phyloP scores from a whole-genome alignment of 2,329 filamentous ascomycete species.

The Aspergillus novoparasiticus region DNA sequence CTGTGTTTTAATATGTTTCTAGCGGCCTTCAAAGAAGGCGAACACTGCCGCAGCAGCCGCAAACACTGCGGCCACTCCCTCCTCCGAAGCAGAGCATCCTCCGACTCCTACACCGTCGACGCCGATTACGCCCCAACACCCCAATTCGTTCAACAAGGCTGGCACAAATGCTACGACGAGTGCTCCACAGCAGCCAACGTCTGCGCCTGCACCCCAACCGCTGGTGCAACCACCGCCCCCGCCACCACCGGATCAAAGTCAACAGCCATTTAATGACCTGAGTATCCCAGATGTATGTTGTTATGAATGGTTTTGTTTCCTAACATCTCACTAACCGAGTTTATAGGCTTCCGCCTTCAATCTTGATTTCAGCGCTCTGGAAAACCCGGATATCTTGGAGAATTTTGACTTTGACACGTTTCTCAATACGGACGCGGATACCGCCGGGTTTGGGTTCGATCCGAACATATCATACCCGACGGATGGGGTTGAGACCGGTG shows the following conservation, averaged over 20 bases:
- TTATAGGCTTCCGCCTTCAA: conserved; percentile 38
- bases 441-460: conserved; percentile 47
- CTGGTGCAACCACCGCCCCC: conserved; percentile 29
- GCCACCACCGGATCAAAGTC: conserved; percentile 33
- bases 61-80: conserved; percentile 46
- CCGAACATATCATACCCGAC: conserved; percentile 41
- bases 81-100: conserved; percentile 50
- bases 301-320: not conserved
- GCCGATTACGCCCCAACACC: conserved; percentile 51
- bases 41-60: conserved; percentile 38
- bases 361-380: conserved; percentile 49
- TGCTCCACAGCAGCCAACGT: conserved; percentile 37
- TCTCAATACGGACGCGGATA: conserved; percentile 57
- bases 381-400: conserved; percentile 51
- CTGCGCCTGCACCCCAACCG: conserved; percentile 38
- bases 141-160: conserved; percentile 47
- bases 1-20: conserved; percentile 22
- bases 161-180: conserved; percentile 38
- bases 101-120: conserved; percentile 53
- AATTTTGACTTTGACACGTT: conserved; percentile 69
- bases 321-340: conserved; percentile 18
- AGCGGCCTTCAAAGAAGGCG: conserved; percentile 48
- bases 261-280: conserved; percentile 37
- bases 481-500: conserved; percentile 48
- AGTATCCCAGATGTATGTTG: conserved; percentile 42